Percentiles rank a stretch among this genome's conserved stretches.
These are phyloP conservation scores for Whalleya microplaca DNA, from an alignment of 2,329 filamentous ascomycete species.

Conservation along the genomic window DNA sequence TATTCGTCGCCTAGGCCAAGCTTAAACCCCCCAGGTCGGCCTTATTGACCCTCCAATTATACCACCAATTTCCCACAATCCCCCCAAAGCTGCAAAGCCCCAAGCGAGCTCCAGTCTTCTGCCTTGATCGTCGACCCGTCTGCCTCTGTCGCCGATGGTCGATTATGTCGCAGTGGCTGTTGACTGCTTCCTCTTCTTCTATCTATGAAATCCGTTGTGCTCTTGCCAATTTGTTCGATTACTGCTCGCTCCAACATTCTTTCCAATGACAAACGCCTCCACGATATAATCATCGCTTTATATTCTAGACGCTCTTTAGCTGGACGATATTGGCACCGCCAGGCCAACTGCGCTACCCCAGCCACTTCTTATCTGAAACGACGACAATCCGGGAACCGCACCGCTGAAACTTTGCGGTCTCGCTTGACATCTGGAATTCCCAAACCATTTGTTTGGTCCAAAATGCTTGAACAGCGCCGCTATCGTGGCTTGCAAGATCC, in stretches of 20 bases:
- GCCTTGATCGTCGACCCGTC: constrained; percentile 36
- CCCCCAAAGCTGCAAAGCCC: constrained; percentile 21
- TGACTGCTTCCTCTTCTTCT: constrained; percentile 27
- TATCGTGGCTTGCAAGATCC: constrained; percentile 28
- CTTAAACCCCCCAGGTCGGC: constrained; percentile 10
- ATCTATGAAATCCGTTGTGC: constrained; percentile 38
- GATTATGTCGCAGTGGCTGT: constrained; percentile 29
- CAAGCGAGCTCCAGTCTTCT: constrained; percentile 31
- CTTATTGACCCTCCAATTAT: constrained; percentile 1
- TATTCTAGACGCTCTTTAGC: constrained; percentile 33
- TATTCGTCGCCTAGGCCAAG: constrained; percentile 32
- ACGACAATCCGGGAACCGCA: constrained; percentile 19
- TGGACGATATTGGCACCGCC: constrained; percentile 33
- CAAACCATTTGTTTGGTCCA: constrained; percentile 23
- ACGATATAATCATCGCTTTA: constrained; percentile 30
- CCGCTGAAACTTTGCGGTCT: constrained; percentile 18
- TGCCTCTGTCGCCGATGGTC: constrained; percentile 29
- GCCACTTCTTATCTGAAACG: constrained; percentile 31
- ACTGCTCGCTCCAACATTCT: constrained; percentile 36
- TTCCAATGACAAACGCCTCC: constrained; percentile 33
- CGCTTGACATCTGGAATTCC: constrained; percentile 24
- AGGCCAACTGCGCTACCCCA: constrained; percentile 24
- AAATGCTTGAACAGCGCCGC: constrained; percentile 36
- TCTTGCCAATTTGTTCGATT: constrained; percentile 38
- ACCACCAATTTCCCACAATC: constrained; percentile 30